Percentiles rank a stretch among this genome's conserved stretches.
Evolutionary conservation across 75 land plant genomes (phyloP).

Genomic region (Pinus albicaulis): DNA sequence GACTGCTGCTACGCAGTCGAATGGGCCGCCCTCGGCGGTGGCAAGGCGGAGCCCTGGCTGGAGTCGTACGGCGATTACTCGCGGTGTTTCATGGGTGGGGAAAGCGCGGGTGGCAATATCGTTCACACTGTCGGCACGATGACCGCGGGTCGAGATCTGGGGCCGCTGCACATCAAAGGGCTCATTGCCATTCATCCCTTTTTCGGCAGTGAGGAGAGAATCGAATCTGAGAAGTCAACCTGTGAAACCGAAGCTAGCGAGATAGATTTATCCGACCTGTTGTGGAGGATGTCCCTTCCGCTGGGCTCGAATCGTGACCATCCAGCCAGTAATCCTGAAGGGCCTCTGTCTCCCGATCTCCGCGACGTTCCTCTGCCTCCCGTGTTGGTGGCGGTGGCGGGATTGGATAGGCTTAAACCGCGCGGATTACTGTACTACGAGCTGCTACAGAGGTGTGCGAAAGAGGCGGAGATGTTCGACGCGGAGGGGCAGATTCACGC

Average conservation of each 20-base stretch:
- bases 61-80: too few species aligned
- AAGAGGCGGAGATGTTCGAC: constrained; percentile 13
- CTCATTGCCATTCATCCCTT: too few species aligned
- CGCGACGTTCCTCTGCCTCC: constrained; percentile 13
- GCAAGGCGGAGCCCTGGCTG: too few species aligned
- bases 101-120: too few species aligned
- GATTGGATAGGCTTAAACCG: constrained; percentile 20
- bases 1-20: too few species aligned
- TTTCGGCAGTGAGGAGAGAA: constrained; percentile 8
- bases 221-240: not conserved
- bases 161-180: too few species aligned
- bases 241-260: not conserved
- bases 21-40: too few species aligned
- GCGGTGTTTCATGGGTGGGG: too few species aligned
- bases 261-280: not conserved
- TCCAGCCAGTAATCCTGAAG: constrained; percentile 20
- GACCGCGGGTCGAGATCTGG: too few species aligned
- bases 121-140: too few species aligned
- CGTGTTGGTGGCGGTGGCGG: constrained; percentile 25
- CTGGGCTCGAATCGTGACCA: constrained; percentile 13
- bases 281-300: constrained; percentile 22
- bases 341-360: not conserved
- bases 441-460: constrained; percentile 14
- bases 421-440: constrained; percentile 29
- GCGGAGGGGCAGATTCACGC: not conserved